Base-by-base conservation (phyloP, 352 stramenopile genomes). In the Globisporangium carolinianum region DNA sequence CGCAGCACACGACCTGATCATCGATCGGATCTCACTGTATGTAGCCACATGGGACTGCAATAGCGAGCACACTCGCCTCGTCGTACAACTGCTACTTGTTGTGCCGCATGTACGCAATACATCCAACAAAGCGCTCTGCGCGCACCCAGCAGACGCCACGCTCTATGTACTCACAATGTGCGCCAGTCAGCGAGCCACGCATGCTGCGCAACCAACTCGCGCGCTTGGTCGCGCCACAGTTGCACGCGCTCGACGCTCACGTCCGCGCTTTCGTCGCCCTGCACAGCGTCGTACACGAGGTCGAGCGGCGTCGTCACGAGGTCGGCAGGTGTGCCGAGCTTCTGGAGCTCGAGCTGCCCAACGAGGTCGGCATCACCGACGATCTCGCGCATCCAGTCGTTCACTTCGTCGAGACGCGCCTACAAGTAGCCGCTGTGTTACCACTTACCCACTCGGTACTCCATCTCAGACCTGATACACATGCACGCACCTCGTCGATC, bases 141-240 rank as follows among this genome's bases (percentile, higher is more conserved):
- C 24, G 24, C 24, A 32, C 3, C 24, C 24, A 32, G 24, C 24
- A 32, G 1, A 32, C 24, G 24, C 24, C 3, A 32, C 24, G 24
- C 24, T 32, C 24, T 32, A 32, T 32, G 3, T 32, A 32, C 47
- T 58, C 4, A 95, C 9, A 93, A 58, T 5, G 79, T 95, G 9
- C 83, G 79, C 85, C 85, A 95, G 12, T 91, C 78, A n/a, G 60
- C 67, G 62, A 95, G 66, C 85, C 85, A 95, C 32, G 69, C 57
- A 5, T 71, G 69, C 10, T 74, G 43, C 32, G 66, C 46, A 14
- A 95, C 65, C 17, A 75, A 64, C 24, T 51, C 47, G 42, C 72
- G 60, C 3, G 81, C 75, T 3, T 65, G 60, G 8, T 67, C 51
- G 57, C 88, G 78, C 85, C 85, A 95, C 5, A 56, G 51, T 9